Base-by-base conservation (phyloP, 352 stramenopile species). In the Pythium chondricola region DNA sequence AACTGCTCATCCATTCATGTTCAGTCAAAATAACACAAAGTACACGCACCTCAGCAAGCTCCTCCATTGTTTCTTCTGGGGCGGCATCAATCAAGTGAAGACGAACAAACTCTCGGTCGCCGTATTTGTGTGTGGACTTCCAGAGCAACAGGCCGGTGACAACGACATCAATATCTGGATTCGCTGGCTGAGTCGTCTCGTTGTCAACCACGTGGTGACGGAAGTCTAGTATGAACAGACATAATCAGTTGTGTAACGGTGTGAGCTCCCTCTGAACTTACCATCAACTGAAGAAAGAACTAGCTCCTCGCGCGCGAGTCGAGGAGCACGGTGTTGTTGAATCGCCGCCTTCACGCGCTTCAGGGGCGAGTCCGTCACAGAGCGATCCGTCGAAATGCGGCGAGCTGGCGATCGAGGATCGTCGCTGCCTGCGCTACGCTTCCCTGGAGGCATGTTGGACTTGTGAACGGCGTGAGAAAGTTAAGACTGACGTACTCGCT, bases 41-140 rank as follows among this genome's bases (percentile, higher is more conserved):
- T 27, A n/a, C 14, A 45, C 27, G n/a, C 43, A 59, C 52, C 29
- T 59, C 43, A 2, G 29, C 10, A 8, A 59, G 43, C 20, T 59
- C 52, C 0, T 53, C 52, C 13, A 53, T 11, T 2, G 52, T 30
- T 22, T 59, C 43, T 0, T 22, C 43, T 9, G 52, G 52, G 3
- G 48, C 35, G 0, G 52, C 24, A 25, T 59, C 52, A 2, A 36
- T 59, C 2, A 59, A 2, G 17, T 59, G 52, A 2, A 59, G 27
- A 16, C 43, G 52, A 11, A 59, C 22, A 2, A 52, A 18, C n/a
- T 22, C 4, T 27, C 42, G 10, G 2, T 48, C 38, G 4, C 43
- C 33, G 18, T 36, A 52, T 0, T 11, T 30, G 17, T 59, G 51
- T 4, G 18, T 26, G 1, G 50, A 51, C 32, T 29, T 40, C 49